phyloP scores from a whole-genome alignment of 345 rosid genomes.

The Salix arbutifolia region DNA sequence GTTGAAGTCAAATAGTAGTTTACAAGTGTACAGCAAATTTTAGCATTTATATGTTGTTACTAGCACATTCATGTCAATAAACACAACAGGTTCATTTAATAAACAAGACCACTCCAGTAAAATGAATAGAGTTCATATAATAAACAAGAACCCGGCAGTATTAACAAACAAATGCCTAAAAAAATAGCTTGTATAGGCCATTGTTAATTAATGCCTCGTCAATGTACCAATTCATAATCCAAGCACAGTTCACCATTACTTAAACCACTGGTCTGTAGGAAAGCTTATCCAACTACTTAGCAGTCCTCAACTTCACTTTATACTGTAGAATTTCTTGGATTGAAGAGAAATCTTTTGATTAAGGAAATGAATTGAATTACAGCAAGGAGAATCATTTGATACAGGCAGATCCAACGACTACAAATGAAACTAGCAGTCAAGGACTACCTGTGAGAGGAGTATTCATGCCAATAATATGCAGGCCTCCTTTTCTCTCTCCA shows the following conservation, averaged over 20 bases:
- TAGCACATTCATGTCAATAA: background rate
- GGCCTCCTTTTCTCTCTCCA: background rate
- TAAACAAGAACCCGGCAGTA: background rate
- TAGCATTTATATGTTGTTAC: background rate
- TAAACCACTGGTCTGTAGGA: background rate
- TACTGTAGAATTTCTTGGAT: background rate
- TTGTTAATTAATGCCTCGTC: background rate
- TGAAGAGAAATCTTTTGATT: background rate
- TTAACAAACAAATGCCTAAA: background rate
- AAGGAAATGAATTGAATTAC: background rate
- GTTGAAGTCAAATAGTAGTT: background rate
- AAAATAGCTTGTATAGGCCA: background rate
- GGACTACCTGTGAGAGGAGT: background rate
- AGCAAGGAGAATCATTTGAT: background rate
- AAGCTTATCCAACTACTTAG: background rate
- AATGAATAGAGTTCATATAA: background rate
- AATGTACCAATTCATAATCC: background rate
- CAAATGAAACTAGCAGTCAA: background rate
- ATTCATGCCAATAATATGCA: background rate
- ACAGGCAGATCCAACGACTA: background rate
- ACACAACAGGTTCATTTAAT: background rate
- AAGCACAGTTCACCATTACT: background rate
- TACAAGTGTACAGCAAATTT: background rate
- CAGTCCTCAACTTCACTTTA: background rate
- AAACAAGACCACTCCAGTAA: background rate